Evolutionary conservation across 2,329 filamentous ascomycete genomes (phyloP), one percentile per base, ranked within the genome.

Genomic region (Aspergillus clavatus): DNA sequence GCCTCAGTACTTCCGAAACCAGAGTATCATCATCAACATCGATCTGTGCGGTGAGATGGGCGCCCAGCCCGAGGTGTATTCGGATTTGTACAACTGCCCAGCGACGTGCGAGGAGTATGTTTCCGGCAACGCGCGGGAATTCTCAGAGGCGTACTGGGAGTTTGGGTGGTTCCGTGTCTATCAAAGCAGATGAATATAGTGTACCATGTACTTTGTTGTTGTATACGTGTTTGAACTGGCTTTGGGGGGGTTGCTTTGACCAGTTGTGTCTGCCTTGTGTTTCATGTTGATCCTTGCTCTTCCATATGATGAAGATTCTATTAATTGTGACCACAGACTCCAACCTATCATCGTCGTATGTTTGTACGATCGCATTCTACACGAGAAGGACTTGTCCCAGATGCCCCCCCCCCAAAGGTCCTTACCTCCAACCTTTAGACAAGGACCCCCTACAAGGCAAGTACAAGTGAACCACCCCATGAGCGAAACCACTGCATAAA

Each of bases 11-110:
- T 85, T 86, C 61, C 71, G 65, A 43, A 86, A 85, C 56, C 76
- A 83, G 60, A 82, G 79, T 52, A 84, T 86, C 54, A 74, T 85
- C 51, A 74, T 75, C 33, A 84, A 86, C 55, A 84, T 85, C 50
- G 78, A 82, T 59, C 65, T 86, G 7, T 86, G 82, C 51, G 83
- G 82, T 0, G 62, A 76, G 35, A 70, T 79, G 52, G 77, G 76
- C 3, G 74, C 60, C 1, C 50, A 58, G 27, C 39, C 46, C 3
- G 54, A 57, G 41, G 61, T 58, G 36, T 71, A 70, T 47, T 56
- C 56, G 3, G 45, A 60, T 12, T 46, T 63, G 45, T 63, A 69
- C 35, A 29, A 56, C 8, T 68, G 79, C 54, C 73, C 79, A 0
- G 73, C 71, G 19, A 81, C 73, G 45, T 85, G 82, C 57, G 69